Evolutionary conservation across 768 basidiomycete species (phyloP).

Genomic region (Amanita brunnescens): DNA sequence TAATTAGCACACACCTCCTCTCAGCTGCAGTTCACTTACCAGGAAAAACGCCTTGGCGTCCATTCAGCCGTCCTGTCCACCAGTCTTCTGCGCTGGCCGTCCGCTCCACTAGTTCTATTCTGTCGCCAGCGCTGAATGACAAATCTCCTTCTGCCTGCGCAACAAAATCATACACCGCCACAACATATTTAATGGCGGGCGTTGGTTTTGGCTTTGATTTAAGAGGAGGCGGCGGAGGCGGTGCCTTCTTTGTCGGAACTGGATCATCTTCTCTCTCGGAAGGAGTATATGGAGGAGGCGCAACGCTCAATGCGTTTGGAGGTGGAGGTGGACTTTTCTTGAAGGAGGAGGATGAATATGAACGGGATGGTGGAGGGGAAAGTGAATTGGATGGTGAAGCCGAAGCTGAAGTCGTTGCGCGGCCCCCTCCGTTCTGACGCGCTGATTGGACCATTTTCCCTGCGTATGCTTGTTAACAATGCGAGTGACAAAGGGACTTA

Average conservation of each 20-base stretch:
- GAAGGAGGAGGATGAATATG: conserved; percentile 30
- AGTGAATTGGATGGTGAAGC: conserved; percentile 8
- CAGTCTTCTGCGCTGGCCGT: conserved; percentile 84
- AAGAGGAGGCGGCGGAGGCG: conserved; percentile 88
- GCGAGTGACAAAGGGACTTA: neutral
- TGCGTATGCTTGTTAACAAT: conserved; percentile 17
- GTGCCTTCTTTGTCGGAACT: conserved; percentile 58
- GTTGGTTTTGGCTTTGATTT: conserved; percentile 79
- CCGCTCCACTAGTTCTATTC: conserved; percentile 83
- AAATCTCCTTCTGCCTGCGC: conserved; percentile 95
- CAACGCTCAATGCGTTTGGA: conserved; percentile 24
- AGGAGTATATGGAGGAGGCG: conserved; percentile 27
- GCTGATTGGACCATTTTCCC: conserved; percentile 62
- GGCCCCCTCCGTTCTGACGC: conserved; percentile 25
- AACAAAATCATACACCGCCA: conserved; percentile 90
- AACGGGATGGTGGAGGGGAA: conserved; percentile 25
- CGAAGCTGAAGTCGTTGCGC: neutral
- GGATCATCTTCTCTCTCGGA: neutral
- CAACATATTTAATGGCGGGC: conserved; percentile 64
- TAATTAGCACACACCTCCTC: neutral
- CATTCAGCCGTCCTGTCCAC: conserved; percentile 92
- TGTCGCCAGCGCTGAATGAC: conserved; percentile 81
- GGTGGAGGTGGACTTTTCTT: conserved; percentile 50
- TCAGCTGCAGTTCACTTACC: conserved; percentile 31
- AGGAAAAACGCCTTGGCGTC: conserved; percentile 83